These are phyloP conservation scores for Rosa persica DNA, from an alignment of 306 rosid genomes.

Conservation along the genomic window DNA sequence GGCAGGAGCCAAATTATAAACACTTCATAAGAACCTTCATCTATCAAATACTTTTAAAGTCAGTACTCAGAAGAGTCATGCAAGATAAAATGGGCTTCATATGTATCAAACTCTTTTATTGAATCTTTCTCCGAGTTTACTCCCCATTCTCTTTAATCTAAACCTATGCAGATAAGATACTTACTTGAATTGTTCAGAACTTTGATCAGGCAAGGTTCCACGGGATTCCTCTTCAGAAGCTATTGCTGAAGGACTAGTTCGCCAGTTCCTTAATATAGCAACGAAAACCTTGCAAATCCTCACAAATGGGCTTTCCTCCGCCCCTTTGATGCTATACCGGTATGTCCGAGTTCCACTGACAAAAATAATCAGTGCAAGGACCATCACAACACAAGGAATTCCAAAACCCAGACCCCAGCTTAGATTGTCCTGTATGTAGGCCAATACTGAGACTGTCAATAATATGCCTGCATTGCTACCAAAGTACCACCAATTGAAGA, in stretches of 20 bases:
- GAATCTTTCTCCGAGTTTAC: too few species aligned
- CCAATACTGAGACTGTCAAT: constrained; percentile 31
- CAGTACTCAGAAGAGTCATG: too few species aligned
- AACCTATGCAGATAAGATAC: neutral
- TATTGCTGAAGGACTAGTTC: constrained; percentile 2
- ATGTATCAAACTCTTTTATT: too few species aligned
- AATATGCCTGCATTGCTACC: constrained; percentile 36
- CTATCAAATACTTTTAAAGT: too few species aligned
- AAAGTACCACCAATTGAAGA: constrained; percentile 90
- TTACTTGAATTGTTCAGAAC: constrained; percentile 34
- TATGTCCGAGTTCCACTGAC: constrained; percentile 32
- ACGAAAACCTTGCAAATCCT: constrained; percentile 46
- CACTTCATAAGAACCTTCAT: neutral
- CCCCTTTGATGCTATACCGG: constrained; percentile 17
- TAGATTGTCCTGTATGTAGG: constrained; percentile 48
- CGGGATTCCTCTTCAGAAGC: constrained; percentile 28
- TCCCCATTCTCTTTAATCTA: neutral
- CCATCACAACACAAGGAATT: constrained; percentile 38
- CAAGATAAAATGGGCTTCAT: too few species aligned
- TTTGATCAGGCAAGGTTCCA: constrained; percentile 31
- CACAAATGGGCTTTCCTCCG: constrained; percentile 40
- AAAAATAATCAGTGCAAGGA: constrained; percentile 26
- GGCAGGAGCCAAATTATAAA: neutral
- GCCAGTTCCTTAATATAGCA: constrained; percentile 34
- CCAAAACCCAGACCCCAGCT: constrained; percentile 42